Evolutionary conservation across 2,329 filamentous ascomycete genomes (phyloP), one percentile per base, ranked within the genome.

Genomic region (Mollisia scopiformis): DNA sequence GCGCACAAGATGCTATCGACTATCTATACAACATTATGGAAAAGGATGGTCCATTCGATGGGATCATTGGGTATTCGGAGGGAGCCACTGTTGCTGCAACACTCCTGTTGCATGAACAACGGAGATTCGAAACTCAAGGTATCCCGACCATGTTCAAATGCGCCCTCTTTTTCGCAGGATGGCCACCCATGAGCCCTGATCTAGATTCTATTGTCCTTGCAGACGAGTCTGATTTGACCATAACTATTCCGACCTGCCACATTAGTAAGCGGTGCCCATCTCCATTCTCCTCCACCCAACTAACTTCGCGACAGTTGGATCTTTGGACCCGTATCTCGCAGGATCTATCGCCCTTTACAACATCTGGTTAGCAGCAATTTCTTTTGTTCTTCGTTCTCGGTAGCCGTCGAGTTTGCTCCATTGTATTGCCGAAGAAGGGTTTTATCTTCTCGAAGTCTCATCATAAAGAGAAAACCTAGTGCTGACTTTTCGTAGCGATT

Each of bases 301-400:
- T 74, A 21, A 73, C 39, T 21, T 49, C 7, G 14, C 8, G 14
- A 1, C n/a, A 62, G 81, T 85, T 55, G 83, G 83, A 13, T 84
- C 81, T 6, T 71, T 80, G 56, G 86, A 89, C 65, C 86, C 86
- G 0, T 88, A 88, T 64, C 78, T 88, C 3, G 79, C 86, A 39
- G 85, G 86, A 0, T 85, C 84, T 8, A 79, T 88, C 73, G 84
- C 86, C 0, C 78, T 89, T 1, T 88, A 84, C 75, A 86, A 86
- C 63, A 79, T 87, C n/a, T 89, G 86, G n/a, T n/a, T n/a, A n/a
- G n/a, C n/a, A n/a, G n/a, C n/a, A n/a, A n/a, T n/a, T n/a, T n/a
- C n/a, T n/a, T n/a, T n/a, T n/a, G n/a, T n/a, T n/a, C n/a, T n/a
- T n/a, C n/a, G n/a, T n/a, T n/a, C n/a, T n/a, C n/a, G n/a, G n/a